Percentiles rank a stretch among this genome's conserved stretches.
Evolutionary conservation across 1,284 basidiomycete species (phyloP).

Genomic region (Termitomyces sp.): DNA sequence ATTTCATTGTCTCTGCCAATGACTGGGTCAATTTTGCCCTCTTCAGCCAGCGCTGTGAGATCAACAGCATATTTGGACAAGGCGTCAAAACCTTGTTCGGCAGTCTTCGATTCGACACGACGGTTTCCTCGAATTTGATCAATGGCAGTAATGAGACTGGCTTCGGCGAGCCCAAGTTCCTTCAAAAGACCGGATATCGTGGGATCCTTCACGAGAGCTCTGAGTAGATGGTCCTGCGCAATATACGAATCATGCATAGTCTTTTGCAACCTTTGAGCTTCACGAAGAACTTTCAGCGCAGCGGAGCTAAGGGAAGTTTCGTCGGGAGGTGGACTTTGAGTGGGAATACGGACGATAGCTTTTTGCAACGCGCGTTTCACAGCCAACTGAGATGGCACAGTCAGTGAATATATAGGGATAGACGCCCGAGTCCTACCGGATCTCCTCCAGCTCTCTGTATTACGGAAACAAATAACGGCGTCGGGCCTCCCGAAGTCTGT

Average conservation of each 20-base stretch:
- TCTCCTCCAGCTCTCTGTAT: slow-evolving; percentile 78
- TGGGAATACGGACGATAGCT: slow-evolving; percentile 70
- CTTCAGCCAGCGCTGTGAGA: slow-evolving; percentile 80
- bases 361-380: slow-evolving; percentile 66
- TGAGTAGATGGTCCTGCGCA: slow-evolving; percentile 71
- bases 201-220: slow-evolving; percentile 70
- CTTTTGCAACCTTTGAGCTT: slow-evolving; percentile 79
- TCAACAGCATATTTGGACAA: slow-evolving; percentile 82
- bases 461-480: slow-evolving; percentile 65
- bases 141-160: slow-evolving; percentile 74
- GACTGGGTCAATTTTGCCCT: slow-evolving; percentile 91
- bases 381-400: slow-evolving; percentile 31
- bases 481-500: slow-evolving; percentile 11
- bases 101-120: slow-evolving; percentile 75
- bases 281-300: slow-evolving; percentile 66
- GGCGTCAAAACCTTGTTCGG: slow-evolving; percentile 86
- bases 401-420: slow-evolving; percentile 25
- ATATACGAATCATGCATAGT: slow-evolving; percentile 92
- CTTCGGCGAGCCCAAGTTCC: slow-evolving; percentile 69
- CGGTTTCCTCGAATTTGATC: slow-evolving; percentile 78
- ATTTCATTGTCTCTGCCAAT: slow-evolving; percentile 92
- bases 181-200: slow-evolving; percentile 66
- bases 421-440: slow-evolving; percentile 41
- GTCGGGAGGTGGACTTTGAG: slow-evolving; percentile 82
- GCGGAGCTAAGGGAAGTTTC: slow-evolving; percentile 65